phyloP scores from a whole-genome alignment of 129 eudicot species.

The Flaveria bidentis region DNA sequence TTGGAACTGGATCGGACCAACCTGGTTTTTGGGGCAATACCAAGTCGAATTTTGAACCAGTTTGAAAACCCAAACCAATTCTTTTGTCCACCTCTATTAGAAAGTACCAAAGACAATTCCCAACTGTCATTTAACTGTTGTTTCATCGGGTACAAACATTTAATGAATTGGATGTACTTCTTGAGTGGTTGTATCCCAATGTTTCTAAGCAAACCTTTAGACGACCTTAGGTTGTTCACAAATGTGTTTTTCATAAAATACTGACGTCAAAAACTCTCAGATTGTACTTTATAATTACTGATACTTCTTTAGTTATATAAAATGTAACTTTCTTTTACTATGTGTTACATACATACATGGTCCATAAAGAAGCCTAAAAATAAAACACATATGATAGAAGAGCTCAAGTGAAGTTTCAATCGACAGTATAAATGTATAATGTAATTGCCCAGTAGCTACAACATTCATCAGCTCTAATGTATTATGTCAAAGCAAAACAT shows the following conservation, averaged over 20 bases:
- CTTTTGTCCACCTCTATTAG: neutral
- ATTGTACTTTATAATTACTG: neutral
- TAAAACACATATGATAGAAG: neutral
- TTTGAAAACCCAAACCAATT: too few species aligned
- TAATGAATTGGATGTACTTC: too few species aligned
- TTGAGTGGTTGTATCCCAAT: too few species aligned
- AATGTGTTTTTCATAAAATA: neutral
- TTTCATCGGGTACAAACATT: neutral
- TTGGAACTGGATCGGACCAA: too few species aligned
- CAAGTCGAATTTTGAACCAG: too few species aligned
- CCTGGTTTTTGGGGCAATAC: too few species aligned
- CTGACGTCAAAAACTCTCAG: neutral
- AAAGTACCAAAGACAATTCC: neutral
- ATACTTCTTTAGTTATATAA: neutral
- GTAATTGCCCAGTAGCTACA: conserved; percentile 32
- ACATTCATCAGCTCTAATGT: conserved; percentile 32
- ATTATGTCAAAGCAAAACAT: conserved; percentile 12
- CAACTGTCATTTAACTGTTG: too few species aligned
- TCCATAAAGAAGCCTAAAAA: neutral
- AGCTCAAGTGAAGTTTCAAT: neutral
- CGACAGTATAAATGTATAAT: conserved; percentile 21
- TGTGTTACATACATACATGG: neutral
- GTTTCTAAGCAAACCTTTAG: too few species aligned
- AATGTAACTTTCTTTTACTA: neutral
- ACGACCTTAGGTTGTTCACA: neutral